Conservation (phyloP, 2,329 filamentous ascomycete species). For the Neoscytalidium dimidiatum region DNA sequence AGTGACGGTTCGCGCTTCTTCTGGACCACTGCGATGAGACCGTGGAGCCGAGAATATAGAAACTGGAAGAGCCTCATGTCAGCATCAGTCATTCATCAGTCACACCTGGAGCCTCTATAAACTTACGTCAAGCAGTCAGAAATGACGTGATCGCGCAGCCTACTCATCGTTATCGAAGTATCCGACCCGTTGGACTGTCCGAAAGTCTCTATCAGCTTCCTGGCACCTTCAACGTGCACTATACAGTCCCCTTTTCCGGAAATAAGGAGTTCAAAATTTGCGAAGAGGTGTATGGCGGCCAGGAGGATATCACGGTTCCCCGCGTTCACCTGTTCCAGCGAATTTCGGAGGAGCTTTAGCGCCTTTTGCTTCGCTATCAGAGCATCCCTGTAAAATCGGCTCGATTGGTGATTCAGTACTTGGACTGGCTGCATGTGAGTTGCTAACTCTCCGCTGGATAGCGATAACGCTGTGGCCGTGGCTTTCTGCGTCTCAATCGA, state of each 20-base stretch:
- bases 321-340: constrained; percentile 31
- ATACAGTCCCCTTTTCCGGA: constrained; percentile 55
- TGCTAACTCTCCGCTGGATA: background rate
- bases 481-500: background rate
- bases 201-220: constrained; percentile 46
- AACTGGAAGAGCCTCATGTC: too few species aligned
- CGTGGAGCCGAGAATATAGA: constrained; percentile 9
- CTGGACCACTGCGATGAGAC: constrained; percentile 25
- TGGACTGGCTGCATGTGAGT: background rate
- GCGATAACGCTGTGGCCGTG: background rate
- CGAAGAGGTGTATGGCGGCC: constrained; percentile 51
- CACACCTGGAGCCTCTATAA: too few species aligned
- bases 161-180: background rate
- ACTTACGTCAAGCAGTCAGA: constrained; percentile 1
- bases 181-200: constrained; percentile 23
- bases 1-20: background rate
- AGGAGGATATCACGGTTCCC: constrained; percentile 45
- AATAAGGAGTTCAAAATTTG: constrained; percentile 53
- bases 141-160: constrained; percentile 2
- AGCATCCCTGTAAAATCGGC: constrained; percentile 28
- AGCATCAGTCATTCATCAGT: too few species aligned
- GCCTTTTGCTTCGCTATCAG: constrained; percentile 52
- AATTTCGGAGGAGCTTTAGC: constrained; percentile 43
- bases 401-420: constrained; percentile 22
- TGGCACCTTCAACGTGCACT: constrained; percentile 54